A percentile compares a stretch with the other conserved stretches of the same genome.
phyloP scores from a whole-genome alignment of 73 alveolate genomes.

The Symbiodinium pilosum region DNA sequence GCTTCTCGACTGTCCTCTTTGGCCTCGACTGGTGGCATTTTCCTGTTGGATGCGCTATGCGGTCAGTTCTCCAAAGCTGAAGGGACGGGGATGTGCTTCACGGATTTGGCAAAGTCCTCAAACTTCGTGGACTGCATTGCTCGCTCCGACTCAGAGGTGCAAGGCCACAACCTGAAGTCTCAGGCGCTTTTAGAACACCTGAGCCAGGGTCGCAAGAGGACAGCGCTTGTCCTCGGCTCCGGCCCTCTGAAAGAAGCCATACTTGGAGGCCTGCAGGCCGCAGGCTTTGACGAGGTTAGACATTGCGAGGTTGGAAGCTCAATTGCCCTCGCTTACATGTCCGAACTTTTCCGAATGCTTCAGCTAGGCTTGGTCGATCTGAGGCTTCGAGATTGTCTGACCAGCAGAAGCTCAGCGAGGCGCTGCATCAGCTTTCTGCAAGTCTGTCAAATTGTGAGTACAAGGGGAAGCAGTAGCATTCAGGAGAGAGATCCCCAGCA shows the following conservation, averaged over 20 bases:
- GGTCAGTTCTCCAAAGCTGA: not conserved
- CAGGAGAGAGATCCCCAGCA: no score
- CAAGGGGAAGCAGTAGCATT: no score
- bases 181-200: not conserved
- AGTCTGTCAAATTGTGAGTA: no score
- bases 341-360: no score
- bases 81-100: conserved; percentile 34
- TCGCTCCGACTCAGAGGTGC: not conserved
- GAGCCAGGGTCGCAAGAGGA: conserved; percentile 30
- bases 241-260: conserved; percentile 8
- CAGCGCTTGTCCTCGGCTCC: conserved; percentile 62
- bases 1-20: conserved; percentile 9
- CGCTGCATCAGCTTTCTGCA: not conserved
- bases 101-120: conserved; percentile 13
- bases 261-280: conserved; percentile 48
- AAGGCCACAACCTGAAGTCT: not conserved
- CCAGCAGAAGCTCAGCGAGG: not conserved
- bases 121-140: not conserved
- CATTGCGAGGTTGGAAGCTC: not conserved
- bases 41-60: conserved; percentile 25
- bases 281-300: conserved; percentile 23
- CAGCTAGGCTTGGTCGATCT: no score
- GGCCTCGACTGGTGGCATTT: conserved; percentile 80
- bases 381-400: not conserved
- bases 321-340: not conserved